Percentiles rank a stretch among this genome's conserved stretches.
Conservation (phyloP, 148 eudicot species). For the Arctostaphylos glauca region DNA sequence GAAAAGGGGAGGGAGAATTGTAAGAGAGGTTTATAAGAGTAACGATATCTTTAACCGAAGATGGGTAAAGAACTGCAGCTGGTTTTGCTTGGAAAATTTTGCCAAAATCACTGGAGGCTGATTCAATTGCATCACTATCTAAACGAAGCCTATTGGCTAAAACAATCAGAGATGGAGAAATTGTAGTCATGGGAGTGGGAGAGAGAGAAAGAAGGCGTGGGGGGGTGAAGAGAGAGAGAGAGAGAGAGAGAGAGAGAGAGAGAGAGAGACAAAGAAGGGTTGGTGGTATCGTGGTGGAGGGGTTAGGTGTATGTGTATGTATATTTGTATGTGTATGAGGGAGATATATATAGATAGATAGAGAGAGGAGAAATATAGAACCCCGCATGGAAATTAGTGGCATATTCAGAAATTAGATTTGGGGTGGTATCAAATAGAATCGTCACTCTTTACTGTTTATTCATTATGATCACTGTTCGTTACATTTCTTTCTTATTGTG, state of each 20-base stretch:
- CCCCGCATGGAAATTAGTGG: constrained; percentile 3
- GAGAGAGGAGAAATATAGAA: constrained; percentile 5
- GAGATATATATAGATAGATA: not conserved
- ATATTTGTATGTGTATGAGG: not conserved
- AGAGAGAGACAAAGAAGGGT: not conserved
- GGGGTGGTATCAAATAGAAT: too few relatives aligned
- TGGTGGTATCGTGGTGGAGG: not conserved
- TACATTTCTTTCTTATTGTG: too few relatives aligned
- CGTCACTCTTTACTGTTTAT: too few relatives aligned
- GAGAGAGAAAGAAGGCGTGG: constrained; percentile 26
- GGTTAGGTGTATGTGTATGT: not conserved
- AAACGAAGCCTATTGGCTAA: constrained; percentile 21
- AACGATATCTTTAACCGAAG: constrained; percentile 46
- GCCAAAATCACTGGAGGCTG: constrained; percentile 71
- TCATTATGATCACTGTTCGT: too few relatives aligned
- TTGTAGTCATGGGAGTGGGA: constrained; percentile 30
- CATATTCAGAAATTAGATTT: too few relatives aligned
- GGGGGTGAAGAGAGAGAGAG: too few relatives aligned
- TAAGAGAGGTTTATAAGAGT: constrained; percentile 46
- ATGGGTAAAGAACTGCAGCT: constrained; percentile 55
- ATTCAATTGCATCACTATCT: constrained; percentile 31
- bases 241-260: too few relatives aligned
- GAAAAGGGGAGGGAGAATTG: constrained; percentile 33
- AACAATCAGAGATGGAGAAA: constrained; percentile 24
- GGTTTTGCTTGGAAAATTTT: constrained; percentile 38